These are phyloP conservation scores for Cantharellus anzutake DNA, from an alignment of 768 basidiomycete species.

Conservation along the genomic window DNA sequence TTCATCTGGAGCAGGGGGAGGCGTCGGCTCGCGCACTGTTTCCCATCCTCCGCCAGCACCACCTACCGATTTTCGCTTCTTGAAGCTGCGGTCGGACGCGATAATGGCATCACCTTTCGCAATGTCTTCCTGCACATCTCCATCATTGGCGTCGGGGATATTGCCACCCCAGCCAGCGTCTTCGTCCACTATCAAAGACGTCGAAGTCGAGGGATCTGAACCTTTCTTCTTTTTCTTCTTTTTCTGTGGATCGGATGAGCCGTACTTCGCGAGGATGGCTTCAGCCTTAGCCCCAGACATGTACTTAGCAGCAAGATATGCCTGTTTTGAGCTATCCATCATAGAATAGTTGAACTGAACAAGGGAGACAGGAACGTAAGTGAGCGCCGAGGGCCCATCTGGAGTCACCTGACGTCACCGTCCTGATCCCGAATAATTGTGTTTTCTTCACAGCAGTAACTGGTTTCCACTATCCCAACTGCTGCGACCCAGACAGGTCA, in stretches of 20 bases:
- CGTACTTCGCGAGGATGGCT: constrained; percentile 60
- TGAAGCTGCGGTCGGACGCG: constrained; percentile 50
- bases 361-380: no score
- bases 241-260: constrained; percentile 16
- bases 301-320: constrained; percentile 80
- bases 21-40: constrained; percentile 34
- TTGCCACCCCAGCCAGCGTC: constrained; percentile 44
- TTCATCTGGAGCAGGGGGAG: constrained; percentile 38
- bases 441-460: no score
- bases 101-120: constrained; percentile 23
- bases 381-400: no score
- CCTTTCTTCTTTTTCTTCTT: constrained; percentile 60
- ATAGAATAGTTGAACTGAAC: neutral
- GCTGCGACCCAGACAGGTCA: no score
- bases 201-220: constrained; percentile 24
- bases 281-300: constrained; percentile 96
- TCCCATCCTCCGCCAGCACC: constrained; percentile 39
- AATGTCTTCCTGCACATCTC: constrained; percentile 30
- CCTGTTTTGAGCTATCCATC: constrained; percentile 29
- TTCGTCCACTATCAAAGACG: constrained; percentile 31
- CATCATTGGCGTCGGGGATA: constrained; percentile 32
- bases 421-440: no score
- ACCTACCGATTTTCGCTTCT: constrained; percentile 34
- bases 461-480: no score
- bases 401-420: no score